Percentiles rank a stretch among this genome's conserved stretches.
phyloP scores from a whole-genome alignment of 768 basidiomycete species.

The Suillus luteus region DNA sequence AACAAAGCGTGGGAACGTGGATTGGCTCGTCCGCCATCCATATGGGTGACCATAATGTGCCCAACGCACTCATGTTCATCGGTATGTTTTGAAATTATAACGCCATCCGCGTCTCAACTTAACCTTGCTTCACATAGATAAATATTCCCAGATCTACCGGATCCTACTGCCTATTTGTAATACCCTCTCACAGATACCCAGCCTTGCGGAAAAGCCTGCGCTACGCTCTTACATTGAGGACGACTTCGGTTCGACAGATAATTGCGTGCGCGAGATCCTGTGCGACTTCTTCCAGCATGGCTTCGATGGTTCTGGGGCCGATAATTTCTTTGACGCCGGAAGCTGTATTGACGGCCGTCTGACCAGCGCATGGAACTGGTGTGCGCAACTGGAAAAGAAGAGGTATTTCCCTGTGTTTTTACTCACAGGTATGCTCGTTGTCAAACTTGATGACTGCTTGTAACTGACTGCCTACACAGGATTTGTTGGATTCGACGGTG shows the following conservation, averaged over 20 bases:
- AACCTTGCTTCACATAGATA: slow-evolving; percentile 45
- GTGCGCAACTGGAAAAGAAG: slow-evolving; percentile 83
- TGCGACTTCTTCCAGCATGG: slow-evolving; percentile 87
- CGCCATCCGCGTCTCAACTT: neutral
- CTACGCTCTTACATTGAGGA: slow-evolving; percentile 75
- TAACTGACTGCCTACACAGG: slow-evolving; percentile 41
- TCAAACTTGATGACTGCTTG: neutral
- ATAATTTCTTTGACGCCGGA: slow-evolving; percentile 88
- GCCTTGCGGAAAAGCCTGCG: slow-evolving; percentile 67
- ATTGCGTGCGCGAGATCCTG: slow-evolving; percentile 68
- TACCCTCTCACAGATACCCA: slow-evolving; percentile 70
- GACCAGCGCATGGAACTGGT: slow-evolving; percentile 95
- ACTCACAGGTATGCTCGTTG: slow-evolving; percentile 57
- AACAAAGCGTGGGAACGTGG: slow-evolving; percentile 80
- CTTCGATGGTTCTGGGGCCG: slow-evolving; percentile 89
- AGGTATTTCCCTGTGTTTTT: slow-evolving; percentile 80
- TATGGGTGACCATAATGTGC: slow-evolving; percentile 78
- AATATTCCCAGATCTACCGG: slow-evolving; percentile 90
- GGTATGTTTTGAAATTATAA: slow-evolving; percentile 35
- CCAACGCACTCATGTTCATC: slow-evolving; percentile 78
- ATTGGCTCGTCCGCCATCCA: slow-evolving; percentile 86
- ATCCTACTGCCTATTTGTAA: slow-evolving; percentile 88
- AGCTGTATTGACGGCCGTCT: slow-evolving; percentile 82
- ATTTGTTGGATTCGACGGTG: slow-evolving; percentile 84
- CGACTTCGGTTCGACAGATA: slow-evolving; percentile 79